phyloP scores from a whole-genome alignment of 1,284 basidiomycete genomes.

The Apiotrichum mycotoxinovorans region DNA sequence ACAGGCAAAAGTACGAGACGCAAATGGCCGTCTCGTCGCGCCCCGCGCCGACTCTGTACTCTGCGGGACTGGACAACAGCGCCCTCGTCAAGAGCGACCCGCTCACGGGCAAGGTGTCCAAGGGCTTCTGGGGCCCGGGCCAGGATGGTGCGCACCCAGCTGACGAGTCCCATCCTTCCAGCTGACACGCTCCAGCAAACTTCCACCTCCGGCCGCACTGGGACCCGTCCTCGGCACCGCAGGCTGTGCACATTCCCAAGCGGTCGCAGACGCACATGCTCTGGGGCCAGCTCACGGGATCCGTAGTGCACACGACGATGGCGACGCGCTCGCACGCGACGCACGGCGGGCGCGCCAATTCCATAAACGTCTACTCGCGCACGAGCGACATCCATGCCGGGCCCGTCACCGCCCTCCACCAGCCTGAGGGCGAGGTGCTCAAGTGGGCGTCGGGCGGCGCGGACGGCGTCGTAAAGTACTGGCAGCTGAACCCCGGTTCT shows the following conservation, averaged over 20 bases:
- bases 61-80: slow-evolving; percentile 36
- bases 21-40: slow-evolving; percentile 38
- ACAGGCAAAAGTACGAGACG: slow-evolving; percentile 43
- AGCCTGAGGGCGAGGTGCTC: slow-evolving; percentile 21
- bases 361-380: slow-evolving; percentile 33
- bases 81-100: slow-evolving; percentile 45
- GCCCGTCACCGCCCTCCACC: slow-evolving; percentile 33
- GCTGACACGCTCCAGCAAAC: slow-evolving; percentile 31
- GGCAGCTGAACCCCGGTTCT: slow-evolving; percentile 33
- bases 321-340: slow-evolving; percentile 33
- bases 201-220: slow-evolving; percentile 41
- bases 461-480: slow-evolving; percentile 47
- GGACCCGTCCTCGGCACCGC: slow-evolving; percentile 27
- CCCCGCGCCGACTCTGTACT: slow-evolving; percentile 39
- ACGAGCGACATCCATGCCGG: slow-evolving; percentile 33
- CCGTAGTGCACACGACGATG: slow-evolving; percentile 41
- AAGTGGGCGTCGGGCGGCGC: slow-evolving; percentile 43
- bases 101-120: slow-evolving; percentile 43
- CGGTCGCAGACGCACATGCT: slow-evolving; percentile 37
- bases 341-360: slow-evolving; percentile 36
- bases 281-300: slow-evolving; percentile 44
- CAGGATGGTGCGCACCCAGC: slow-evolving; percentile 34
- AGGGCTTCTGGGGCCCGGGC: slow-evolving; percentile 47
- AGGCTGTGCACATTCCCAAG: slow-evolving; percentile 31
- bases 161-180: background rate